Percentiles rank a stretch among this genome's conserved stretches.
Evolutionary conservation across 768 basidiomycete genomes (phyloP).

Genomic region (Pulveroboletus ravenelii): DNA sequence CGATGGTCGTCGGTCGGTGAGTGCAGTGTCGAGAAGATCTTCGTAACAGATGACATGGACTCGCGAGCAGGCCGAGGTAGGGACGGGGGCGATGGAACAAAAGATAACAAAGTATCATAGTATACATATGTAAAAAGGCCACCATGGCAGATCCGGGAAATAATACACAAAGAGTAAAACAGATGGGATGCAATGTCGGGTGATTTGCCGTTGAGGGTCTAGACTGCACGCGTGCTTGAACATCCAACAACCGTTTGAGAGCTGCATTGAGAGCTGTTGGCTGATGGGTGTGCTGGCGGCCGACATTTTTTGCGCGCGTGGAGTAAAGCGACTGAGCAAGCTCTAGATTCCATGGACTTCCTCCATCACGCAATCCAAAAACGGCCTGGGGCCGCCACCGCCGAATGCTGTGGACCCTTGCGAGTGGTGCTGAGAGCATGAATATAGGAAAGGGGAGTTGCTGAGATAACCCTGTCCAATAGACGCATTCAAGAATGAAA

Average conservation of each 20-base stretch:
- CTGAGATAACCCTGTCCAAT: neutral
- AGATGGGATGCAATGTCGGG: too few relatives aligned
- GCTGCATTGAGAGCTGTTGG: too few relatives aligned
- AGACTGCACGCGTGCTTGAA: too few relatives aligned
- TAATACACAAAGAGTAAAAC: too few relatives aligned
- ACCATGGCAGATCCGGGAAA: too few relatives aligned
- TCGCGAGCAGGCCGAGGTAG: constrained; percentile 65
- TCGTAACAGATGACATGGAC: constrained; percentile 49
- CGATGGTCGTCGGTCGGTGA: constrained; percentile 41
- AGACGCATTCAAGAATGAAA: neutral
- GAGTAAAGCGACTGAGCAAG: neutral
- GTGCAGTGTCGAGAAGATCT: constrained; percentile 40
- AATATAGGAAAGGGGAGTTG: neutral
- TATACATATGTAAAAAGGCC: too few relatives aligned
- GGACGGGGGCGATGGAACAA: constrained; percentile 44
- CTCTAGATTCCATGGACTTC: neutral
- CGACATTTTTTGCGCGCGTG: neutral
- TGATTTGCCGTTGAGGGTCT: too few relatives aligned
- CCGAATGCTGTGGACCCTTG: neutral
- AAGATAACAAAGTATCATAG: too few relatives aligned
- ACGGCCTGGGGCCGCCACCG: too few relatives aligned
- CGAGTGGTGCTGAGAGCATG: neutral
- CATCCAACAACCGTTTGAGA: too few relatives aligned
- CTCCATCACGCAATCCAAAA: neutral
- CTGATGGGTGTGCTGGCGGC: neutral